Evolutionary conservation across 2,329 filamentous ascomycete species (phyloP).

Genomic region (Hypoxylon sp.): DNA sequence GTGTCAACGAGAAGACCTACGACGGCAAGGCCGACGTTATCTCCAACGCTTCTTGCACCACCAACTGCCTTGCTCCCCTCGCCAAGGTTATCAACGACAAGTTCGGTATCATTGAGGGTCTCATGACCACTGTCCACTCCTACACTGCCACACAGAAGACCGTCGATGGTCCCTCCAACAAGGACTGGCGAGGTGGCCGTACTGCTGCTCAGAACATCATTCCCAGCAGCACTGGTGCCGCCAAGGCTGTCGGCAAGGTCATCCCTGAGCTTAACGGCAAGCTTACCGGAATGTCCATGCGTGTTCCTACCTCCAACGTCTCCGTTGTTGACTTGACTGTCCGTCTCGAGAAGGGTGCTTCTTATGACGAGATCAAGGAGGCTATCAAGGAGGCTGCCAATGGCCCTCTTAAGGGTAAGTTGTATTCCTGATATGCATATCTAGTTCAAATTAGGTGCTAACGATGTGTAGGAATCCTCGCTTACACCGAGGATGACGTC

Average conservation of each 20-base stretch:
- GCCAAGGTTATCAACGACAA: constrained; percentile 99
- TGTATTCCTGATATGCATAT: constrained; percentile 22
- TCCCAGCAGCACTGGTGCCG: constrained; percentile 97
- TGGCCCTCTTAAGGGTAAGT: constrained; percentile 86
- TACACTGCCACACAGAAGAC: constrained; percentile 99
- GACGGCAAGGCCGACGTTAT: constrained; percentile 91
- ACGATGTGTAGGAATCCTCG: constrained; percentile 78
- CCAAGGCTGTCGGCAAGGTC: constrained; percentile 99
- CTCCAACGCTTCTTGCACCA: constrained; percentile 99
- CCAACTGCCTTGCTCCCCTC: constrained; percentile 99
- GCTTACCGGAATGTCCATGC: constrained; percentile 99
- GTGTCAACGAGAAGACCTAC: constrained; percentile 97
- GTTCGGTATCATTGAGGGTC: constrained; percentile 96
- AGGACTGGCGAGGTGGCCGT: constrained; percentile 99
- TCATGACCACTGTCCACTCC: constrained; percentile 99
- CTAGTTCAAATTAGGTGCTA: constrained; percentile 23
- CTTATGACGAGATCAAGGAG: constrained; percentile 93
- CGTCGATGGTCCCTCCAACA: constrained; percentile 95
- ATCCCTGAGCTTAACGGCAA: constrained; percentile 98
- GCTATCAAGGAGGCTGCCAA: constrained; percentile 90
- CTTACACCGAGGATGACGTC: constrained; percentile 96
- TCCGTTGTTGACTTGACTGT: constrained; percentile 97
- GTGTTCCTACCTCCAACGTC: constrained; percentile 98
- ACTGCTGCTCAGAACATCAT: constrained; percentile 99
- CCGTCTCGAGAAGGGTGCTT: constrained; percentile 91